These are phyloP conservation scores for Scheffersomyces coipomensis DNA, from an alignment of 805 yeast genomes.

Conservation along the genomic window DNA sequence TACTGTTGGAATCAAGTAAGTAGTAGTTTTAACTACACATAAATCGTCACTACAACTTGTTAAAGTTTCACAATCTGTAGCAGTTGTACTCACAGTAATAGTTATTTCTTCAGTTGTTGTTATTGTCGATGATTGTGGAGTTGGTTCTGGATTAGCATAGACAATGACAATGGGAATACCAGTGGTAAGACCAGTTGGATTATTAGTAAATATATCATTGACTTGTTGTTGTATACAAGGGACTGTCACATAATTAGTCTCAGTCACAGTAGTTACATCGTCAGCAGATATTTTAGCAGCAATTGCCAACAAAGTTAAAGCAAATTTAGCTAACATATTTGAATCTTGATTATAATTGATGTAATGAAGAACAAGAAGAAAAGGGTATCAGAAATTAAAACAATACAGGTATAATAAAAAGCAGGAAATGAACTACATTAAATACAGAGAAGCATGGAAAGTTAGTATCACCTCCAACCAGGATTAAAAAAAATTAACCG, in stretches of 20 bases:
- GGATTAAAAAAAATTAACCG: no score
- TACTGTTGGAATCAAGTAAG: constrained; percentile 3
- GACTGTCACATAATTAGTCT: constrained; percentile 24
- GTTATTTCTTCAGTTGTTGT: constrained; percentile 16
- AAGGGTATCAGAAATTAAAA: no score
- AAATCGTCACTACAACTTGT: constrained; percentile 12
- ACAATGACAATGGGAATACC: constrained; percentile 34
- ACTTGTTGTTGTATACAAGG: constrained; percentile 17
- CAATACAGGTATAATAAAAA: no score
- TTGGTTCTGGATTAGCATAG: constrained; percentile 11
- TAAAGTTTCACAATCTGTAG: constrained; percentile 12
- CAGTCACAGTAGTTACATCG: constrained; percentile 20
- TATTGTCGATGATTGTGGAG: constrained; percentile 5
- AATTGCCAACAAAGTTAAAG: not conserved
- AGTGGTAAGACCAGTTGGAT: constrained; percentile 13
- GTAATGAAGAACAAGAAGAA: not conserved
- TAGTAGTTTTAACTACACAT: constrained; percentile 9
- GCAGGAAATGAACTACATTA: no score
- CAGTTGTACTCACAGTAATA: constrained; percentile 17
- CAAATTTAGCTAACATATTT: not conserved
- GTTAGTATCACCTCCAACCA: no score
- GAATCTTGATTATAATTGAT: not conserved
- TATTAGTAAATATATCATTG: constrained; percentile 15
- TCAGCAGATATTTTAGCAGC: constrained; percentile 7
- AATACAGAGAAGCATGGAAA: not conserved